Percentiles rank a stretch among this genome's conserved stretches.
Conservation (phyloP, 2,329 filamentous ascomycete genomes). For the Aureobasidium melanogenum region DNA sequence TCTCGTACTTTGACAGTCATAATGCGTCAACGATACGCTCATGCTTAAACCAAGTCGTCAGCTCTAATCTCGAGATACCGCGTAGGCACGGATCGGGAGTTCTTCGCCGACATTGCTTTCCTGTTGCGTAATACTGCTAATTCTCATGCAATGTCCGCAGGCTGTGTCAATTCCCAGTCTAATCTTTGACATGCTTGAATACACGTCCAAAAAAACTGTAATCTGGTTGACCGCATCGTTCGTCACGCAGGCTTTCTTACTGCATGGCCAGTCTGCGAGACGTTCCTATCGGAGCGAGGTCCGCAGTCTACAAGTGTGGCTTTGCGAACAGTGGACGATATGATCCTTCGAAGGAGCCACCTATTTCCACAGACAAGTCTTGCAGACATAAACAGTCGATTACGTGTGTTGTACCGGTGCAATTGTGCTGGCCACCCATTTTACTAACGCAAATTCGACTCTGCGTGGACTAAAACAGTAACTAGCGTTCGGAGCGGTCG, state of each 20-base stretch:
- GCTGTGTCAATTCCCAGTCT: too few species aligned
- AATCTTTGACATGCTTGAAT: too few species aligned
- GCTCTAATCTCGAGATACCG: not conserved
- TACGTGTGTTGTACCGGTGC: not conserved
- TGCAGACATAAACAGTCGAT: not conserved
- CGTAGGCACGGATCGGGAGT: too few species aligned
- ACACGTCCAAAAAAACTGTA: not conserved
- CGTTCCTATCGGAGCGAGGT: too few species aligned
- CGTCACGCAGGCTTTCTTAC: not conserved
- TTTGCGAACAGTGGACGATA: not conserved
- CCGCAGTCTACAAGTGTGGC: not conserved
- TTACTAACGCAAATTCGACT: not conserved
- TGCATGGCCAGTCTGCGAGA: too few species aligned
- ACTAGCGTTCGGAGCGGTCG: not conserved
- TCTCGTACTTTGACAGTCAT: too few species aligned
- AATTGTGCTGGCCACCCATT: not conserved
- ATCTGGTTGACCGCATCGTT: not conserved
- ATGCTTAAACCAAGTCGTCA: too few species aligned
- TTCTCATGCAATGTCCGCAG: too few species aligned
- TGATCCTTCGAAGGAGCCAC: not conserved
- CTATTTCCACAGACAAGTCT: not conserved
- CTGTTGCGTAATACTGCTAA: too few species aligned
- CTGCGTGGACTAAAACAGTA: not conserved
- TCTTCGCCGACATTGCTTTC: not conserved
- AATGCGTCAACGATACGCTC: too few species aligned